Evolutionary conservation across 2,329 filamentous ascomycete species (phyloP).

Genomic region (Trichoderma polysporum): DNA sequence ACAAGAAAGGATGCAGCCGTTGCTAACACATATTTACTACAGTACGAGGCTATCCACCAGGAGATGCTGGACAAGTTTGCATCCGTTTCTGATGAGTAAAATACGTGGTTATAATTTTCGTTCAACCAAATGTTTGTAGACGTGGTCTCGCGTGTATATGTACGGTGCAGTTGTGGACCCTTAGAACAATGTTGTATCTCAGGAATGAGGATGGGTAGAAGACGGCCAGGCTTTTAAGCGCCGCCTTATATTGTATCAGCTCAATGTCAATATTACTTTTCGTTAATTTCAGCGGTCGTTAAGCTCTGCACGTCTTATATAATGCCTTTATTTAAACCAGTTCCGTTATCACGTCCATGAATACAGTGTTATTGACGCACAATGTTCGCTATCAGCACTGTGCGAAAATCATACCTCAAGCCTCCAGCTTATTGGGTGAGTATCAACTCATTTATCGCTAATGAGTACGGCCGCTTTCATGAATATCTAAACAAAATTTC

Average conservation of each 20-base stretch:
- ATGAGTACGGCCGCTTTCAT: background rate
- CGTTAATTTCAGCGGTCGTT: background rate
- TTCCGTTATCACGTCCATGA: background rate
- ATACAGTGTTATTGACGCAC: slow-evolving; percentile 1
- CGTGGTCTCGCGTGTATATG: slow-evolving; percentile 17
- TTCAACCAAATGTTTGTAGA: slow-evolving; percentile 20
- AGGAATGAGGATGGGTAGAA: slow-evolving; percentile 24
- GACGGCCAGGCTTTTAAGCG: slow-evolving; percentile 23
- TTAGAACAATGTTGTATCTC: slow-evolving; percentile 29
- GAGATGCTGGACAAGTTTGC: slow-evolving; percentile 97
- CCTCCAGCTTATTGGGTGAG: background rate
- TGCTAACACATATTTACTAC: slow-evolving; percentile 40
- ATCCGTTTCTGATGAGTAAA: slow-evolving; percentile 88
- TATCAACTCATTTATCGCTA: background rate
- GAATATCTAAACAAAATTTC: background rate
- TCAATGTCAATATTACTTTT: slow-evolving; percentile 24
- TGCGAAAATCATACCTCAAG: slow-evolving; percentile 18
- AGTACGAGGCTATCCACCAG: slow-evolving; percentile 92
- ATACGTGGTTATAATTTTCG: slow-evolving; percentile 19
- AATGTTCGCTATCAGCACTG: background rate
- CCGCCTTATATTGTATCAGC: slow-evolving; percentile 33
- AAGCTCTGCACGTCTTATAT: background rate
- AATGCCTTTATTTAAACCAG: background rate
- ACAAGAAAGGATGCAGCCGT: background rate
- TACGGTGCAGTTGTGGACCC: slow-evolving; percentile 25